Evolutionary conservation across 192 early-diverging fungal genomes (phyloP).

Genomic region (Allomyces arbusculus): DNA sequence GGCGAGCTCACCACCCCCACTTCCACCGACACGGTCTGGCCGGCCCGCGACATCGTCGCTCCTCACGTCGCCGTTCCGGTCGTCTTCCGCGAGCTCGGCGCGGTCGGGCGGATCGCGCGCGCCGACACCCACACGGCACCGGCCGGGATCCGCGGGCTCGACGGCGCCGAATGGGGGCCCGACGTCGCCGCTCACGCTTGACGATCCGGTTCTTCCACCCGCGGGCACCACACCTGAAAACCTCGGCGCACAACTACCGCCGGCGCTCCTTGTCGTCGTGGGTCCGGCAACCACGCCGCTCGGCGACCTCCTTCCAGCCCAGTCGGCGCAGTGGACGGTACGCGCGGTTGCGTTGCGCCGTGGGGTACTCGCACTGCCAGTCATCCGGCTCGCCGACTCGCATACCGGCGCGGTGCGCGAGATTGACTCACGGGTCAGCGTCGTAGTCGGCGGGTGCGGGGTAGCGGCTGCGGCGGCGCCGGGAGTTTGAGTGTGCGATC

Average conservation of each 20-base stretch:
- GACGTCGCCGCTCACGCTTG: neutral
- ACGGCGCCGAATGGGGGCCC: neutral
- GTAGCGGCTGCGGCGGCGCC: too few relatives aligned
- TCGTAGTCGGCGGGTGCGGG: neutral
- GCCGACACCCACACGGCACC: too few relatives aligned
- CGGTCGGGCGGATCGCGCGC: too few relatives aligned
- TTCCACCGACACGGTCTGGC: too few relatives aligned
- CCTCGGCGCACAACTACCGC: neutral
- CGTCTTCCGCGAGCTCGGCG: too few relatives aligned
- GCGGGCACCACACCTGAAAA: neutral
- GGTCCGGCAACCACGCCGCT: neutral
- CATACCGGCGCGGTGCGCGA: neutral
- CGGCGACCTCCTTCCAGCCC: neutral
- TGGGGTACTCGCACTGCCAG: neutral
- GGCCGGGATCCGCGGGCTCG: too few relatives aligned
- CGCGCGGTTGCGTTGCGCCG: neutral
- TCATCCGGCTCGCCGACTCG: neutral
- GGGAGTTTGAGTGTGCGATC: too few relatives aligned
- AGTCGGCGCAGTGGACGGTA: neutral
- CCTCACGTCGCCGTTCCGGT: too few relatives aligned
- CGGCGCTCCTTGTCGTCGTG: neutral
- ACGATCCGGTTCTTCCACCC: neutral
- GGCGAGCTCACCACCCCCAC: neutral
- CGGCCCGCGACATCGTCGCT: too few relatives aligned
- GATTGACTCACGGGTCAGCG: neutral